These are phyloP conservation scores for Aspergillus sp. DNA, from an alignment of 2,329 filamentous ascomycete genomes.

Conservation along the genomic window DNA sequence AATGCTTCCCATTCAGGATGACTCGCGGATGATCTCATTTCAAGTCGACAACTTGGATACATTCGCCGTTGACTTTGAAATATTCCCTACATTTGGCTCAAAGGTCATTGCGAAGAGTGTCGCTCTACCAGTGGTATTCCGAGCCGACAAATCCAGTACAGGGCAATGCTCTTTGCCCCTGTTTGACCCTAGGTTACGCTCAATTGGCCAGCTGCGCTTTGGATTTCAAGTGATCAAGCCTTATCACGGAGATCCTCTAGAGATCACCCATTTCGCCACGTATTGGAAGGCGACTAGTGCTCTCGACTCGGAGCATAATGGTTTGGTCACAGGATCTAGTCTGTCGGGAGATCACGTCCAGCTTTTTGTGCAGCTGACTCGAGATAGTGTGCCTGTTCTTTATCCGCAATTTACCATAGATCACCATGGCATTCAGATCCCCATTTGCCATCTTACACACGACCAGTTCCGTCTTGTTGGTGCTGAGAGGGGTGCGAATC, in stretches of 20 bases:
- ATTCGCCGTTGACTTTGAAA: constrained; percentile 94
- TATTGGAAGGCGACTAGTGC: constrained; percentile 99
- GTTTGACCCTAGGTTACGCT: constrained; percentile 84
- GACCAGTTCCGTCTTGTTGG: constrained; percentile 48
- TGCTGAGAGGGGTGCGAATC: constrained; percentile 30
- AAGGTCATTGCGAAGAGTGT: constrained; percentile 97
- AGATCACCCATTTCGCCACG: constrained; percentile 96
- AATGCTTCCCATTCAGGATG: constrained; percentile 91
- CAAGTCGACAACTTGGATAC: constrained; percentile 90
- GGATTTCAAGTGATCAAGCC: constrained; percentile 95
- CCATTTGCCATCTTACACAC: constrained; percentile 72
- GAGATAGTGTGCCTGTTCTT: constrained; percentile 78
- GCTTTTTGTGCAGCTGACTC: constrained; percentile 86
- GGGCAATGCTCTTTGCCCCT: constrained; percentile 80
- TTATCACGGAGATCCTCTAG: constrained; percentile 83
- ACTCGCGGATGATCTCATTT: constrained; percentile 88
- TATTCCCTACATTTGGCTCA: constrained; percentile 94
- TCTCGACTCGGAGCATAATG: constrained; percentile 76
- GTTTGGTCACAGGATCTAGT: constrained; percentile 90
- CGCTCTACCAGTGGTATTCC: constrained; percentile 82
- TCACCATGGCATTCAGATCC: constrained; percentile 72
- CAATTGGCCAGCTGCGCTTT: constrained; percentile 92
- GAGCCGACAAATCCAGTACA: constrained; percentile 66
- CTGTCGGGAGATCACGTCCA: constrained; percentile 92
- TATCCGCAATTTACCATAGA: constrained; percentile 80